Base-by-base conservation (phyloP, 768 basidiomycete genomes). In the Leccinum olivaceopallidum region DNA sequence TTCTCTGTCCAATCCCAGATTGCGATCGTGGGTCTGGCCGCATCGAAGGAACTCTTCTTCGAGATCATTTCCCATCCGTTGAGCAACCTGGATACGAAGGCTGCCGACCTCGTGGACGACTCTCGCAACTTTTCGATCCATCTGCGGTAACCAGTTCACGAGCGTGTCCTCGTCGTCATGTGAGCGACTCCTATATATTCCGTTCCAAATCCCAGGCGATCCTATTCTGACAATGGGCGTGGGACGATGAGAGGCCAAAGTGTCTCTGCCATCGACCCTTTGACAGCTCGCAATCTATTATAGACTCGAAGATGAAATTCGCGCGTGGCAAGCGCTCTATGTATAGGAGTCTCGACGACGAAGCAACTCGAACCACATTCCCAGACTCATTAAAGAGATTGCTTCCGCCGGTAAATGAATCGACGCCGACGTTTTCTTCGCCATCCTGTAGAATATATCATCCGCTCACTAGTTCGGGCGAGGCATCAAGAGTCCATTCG, bases 371-470 rank as follows among this genome's bases (percentile, higher is more conserved):
- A 51, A 16, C 9, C 37, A 55, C 34, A 44, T 59, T 64, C 67
- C 34, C 57, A 62, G 55, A 61, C 47, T 68, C 59, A 61, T 65
- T 57, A 59, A 44, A 32, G 37, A 34, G 37, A 34, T 51, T 53
- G 36, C 44, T 20, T 57, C 28, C 20, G 16, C 34, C 14, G 8
- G 30, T 10, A 47, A 26, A 49, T 20, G 36, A 22, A 6, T 22
- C 28, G 26, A 47, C 39, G 22, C 10, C 16, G 7, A 13, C 37
- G n/a, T n/a, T 8, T 10, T 26, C 8, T 49, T 49, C 44, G 44
- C 10, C 18, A n/a, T 47, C 44, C 44, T 22, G 20, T 20, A 47
- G 44, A 47, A 47, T 28, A 20, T 47, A 47, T 47, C 18, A 47
- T 47, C 44, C 44, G 44, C 44, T 47, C 44, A 2, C 20, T 47